phyloP scores from a whole-genome alignment of 306 rosid genomes.

The Castanospermum australe region DNA sequence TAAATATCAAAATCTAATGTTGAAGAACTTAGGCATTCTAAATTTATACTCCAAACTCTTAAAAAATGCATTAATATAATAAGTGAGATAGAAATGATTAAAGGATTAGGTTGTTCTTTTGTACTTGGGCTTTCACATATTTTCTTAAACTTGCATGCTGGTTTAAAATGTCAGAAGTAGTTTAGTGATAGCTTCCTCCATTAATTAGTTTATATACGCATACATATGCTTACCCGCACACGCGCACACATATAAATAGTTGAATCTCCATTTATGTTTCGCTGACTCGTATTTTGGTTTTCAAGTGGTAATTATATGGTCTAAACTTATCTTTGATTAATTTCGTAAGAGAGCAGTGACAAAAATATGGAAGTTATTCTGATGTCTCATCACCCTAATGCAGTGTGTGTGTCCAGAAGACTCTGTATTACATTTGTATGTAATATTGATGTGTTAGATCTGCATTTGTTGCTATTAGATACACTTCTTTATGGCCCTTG shows the following conservation, averaged over 20 bases:
- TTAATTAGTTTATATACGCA: neutral
- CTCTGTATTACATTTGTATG: no score
- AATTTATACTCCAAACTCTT: neutral
- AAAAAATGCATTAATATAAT: neutral
- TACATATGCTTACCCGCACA: no score
- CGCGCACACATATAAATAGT: neutral
- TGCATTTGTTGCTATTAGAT: neutral
- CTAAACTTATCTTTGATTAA: neutral
- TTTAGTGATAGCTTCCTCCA: neutral
- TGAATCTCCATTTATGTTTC: slow-evolving; percentile 11
- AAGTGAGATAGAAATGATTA: neutral
- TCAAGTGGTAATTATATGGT: neutral
- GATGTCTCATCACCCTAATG: neutral
- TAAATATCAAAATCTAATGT: neutral
- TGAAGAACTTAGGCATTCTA: neutral
- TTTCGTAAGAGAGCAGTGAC: neutral
- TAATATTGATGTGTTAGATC: neutral
- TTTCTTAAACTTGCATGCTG: neutral
- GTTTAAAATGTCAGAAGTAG: neutral
- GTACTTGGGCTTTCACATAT: neutral
- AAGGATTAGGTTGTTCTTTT: neutral
- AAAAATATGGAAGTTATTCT: slow-evolving; percentile 3
- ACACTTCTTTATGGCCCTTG: neutral
- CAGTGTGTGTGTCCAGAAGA: neutral
- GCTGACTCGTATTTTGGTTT: neutral